Conservation (phyloP, 371 early-diverging fungal genomes). For the Mortierella sp. region DNA sequence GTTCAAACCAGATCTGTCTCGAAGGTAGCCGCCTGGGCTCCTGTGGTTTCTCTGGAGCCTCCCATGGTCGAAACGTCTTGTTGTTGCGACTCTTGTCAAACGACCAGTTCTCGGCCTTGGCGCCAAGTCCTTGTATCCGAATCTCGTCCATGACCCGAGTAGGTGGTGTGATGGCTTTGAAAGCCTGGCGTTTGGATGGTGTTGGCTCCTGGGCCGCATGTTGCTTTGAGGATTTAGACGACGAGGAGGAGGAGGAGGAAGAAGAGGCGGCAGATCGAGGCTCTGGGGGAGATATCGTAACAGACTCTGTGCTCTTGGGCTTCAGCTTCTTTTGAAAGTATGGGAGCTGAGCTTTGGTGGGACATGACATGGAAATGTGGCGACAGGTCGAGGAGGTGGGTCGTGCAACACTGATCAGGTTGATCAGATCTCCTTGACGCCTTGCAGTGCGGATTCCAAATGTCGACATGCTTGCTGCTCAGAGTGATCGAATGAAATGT, state of each 20-base stretch:
- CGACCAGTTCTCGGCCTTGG: constrained; percentile 41
- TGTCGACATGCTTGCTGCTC: constrained; percentile 14
- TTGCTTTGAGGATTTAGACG: background rate
- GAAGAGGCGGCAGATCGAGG: background rate
- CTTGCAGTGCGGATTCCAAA: constrained; percentile 5
- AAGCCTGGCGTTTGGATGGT: constrained; percentile 36
- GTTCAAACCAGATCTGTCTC: constrained; percentile 47
- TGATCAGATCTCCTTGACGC: constrained; percentile 5
- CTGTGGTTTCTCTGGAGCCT: constrained; percentile 31
- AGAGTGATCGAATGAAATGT: too few relatives aligned
- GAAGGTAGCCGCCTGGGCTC: constrained; percentile 26
- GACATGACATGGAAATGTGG: constrained; percentile 17
- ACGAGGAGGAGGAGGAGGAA: constrained; percentile 2
- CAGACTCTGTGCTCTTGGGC: constrained; percentile 10
- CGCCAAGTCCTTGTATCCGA: constrained; percentile 37
- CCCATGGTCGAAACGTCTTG: constrained; percentile 49
- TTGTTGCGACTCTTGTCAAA: constrained; percentile 39
- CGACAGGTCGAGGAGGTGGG: constrained; percentile 7
- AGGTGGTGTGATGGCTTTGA: constrained; percentile 35
- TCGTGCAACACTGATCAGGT: constrained; percentile 1
- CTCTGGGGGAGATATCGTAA: constrained; percentile 5
- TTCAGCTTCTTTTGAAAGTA: constrained; percentile 43
- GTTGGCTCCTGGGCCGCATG: too few relatives aligned
- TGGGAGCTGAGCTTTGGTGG: constrained; percentile 16
- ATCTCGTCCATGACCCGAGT: constrained; percentile 49